Evolutionary conservation across 2,329 filamentous ascomycete genomes (phyloP), one percentile per base, ranked within the genome.

Genomic region (Harringtonia aguacate): DNA sequence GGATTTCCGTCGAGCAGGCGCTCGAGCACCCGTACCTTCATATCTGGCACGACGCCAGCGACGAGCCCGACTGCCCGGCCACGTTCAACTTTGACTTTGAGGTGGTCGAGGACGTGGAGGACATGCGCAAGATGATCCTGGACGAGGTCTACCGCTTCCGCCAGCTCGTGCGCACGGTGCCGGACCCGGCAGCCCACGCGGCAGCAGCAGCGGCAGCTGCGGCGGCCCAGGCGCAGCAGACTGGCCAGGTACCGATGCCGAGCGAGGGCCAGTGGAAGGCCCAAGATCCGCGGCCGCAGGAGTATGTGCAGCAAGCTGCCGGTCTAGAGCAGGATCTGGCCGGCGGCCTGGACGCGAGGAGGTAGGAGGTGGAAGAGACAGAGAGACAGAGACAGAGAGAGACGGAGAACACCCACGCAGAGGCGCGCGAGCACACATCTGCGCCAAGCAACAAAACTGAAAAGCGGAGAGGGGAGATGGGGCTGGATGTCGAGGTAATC

Each of bases 61-160:
- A 98, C 65, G 92, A 98, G 70, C 92, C 92, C 18, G 78, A 82
- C 52, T 97, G 90, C 69, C 89, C 89, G 0, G 86, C 84, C 15
- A 89, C 87, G 17, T 98, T 98, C 67, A 89, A 98, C 71, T 98
- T 98, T 69, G 84, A 90, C 61, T 98, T 98, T 58, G 92, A 98
- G 63, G 81, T 95, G n/a, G 79, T 95, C 33, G 90, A 98, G 43
- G 92, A 97, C 36, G 88, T 98, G 18, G 75, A 73, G 20, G 86
- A 95, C 55, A 97, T 98, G 89, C 86, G 92, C 61, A 81, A 82
- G 65, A 94, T 95, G 86, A 98, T 98, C 52, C 72, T 95, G 47
- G 84, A 90, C n/a, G 92, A 98, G 65, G 92, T 98, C 39, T 73
- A 79, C 58, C 75, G 80, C 52, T 98, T 98, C 79, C 79, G 92